phyloP scores from a whole-genome alignment of 257 asterid genomes.

The Knoxia roxburghii region DNA sequence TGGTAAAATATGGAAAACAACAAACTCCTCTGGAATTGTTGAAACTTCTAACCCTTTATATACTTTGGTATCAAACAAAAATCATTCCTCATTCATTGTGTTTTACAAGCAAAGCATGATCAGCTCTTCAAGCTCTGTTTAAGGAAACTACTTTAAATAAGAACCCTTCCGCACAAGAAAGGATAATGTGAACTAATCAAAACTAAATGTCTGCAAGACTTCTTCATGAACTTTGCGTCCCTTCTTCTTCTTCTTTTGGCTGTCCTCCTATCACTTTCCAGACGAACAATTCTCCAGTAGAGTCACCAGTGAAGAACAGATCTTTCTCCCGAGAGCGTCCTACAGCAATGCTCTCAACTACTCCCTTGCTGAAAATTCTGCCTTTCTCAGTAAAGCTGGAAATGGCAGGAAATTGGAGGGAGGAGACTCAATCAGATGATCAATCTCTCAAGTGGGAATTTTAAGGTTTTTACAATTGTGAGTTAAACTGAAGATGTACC shows the following conservation, averaged over 20 bases:
- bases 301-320: constrained; percentile 50
- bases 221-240: neutral
- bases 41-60: too few relatives aligned
- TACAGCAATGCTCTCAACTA: constrained; percentile 22
- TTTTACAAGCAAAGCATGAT: too few relatives aligned
- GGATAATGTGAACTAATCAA: too few relatives aligned
- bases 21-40: too few relatives aligned
- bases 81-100: too few relatives aligned
- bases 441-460: neutral
- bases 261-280: constrained; percentile 37
- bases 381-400: constrained; percentile 45
- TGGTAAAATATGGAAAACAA: too few relatives aligned
- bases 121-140: too few relatives aligned
- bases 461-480: neutral
- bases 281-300: constrained; percentile 38
- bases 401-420: neutral
- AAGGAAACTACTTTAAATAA: too few relatives aligned
- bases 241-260: neutral
- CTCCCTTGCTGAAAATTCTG: constrained; percentile 31
- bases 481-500: constrained; percentile 5
- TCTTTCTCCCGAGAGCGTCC: constrained; percentile 19
- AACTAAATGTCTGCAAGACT: too few relatives aligned
- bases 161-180: too few relatives aligned
- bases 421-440: too few relatives aligned
- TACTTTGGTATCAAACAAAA: too few relatives aligned